A percentile compares a stretch with the other conserved stretches of the same genome.
Evolutionary conservation across 2,329 filamentous ascomycete genomes (phyloP).

Genomic region (Phaeoacremonium minimum): DNA sequence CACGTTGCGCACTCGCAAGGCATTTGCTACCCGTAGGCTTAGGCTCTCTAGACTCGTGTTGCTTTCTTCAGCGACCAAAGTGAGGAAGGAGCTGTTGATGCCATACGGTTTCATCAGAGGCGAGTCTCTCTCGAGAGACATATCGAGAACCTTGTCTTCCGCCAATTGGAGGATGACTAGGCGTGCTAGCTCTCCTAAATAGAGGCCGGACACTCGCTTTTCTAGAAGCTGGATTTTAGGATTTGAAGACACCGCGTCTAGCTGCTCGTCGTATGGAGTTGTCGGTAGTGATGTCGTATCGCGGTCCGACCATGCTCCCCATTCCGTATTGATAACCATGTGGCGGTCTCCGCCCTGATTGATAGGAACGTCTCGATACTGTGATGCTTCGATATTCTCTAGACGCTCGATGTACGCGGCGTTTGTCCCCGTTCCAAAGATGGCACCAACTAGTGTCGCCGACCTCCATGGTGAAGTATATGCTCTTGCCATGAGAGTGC

Average conservation of each 20-base stretch:
- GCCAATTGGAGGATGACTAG: slow-evolving; percentile 51
- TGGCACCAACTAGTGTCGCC: slow-evolving; percentile 68
- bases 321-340: slow-evolving; percentile 80
- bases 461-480: slow-evolving; percentile 72
- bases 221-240: slow-evolving; percentile 79
- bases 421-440: slow-evolving; percentile 80
- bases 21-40: background rate
- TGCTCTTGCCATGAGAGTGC: slow-evolving; percentile 73
- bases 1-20: background rate
- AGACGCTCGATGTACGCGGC: slow-evolving; percentile 76
- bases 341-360: slow-evolving; percentile 60
- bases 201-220: slow-evolving; percentile 79
- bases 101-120: background rate
- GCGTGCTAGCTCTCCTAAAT: slow-evolving; percentile 71
- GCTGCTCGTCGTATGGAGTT: slow-evolving; percentile 61
- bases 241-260: slow-evolving; percentile 66
- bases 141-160: slow-evolving; percentile 55
- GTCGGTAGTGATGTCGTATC: slow-evolving; percentile 63
- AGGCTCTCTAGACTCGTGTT: background rate
- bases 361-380: slow-evolving; percentile 41
- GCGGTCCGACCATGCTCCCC: slow-evolving; percentile 79
- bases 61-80: background rate
- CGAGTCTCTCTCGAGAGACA: slow-evolving; percentile 51
- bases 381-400: slow-evolving; percentile 59
- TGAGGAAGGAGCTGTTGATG: background rate